phyloP scores from a whole-genome alignment of 345 rosid species.

The Citrus hindsii region DNA sequence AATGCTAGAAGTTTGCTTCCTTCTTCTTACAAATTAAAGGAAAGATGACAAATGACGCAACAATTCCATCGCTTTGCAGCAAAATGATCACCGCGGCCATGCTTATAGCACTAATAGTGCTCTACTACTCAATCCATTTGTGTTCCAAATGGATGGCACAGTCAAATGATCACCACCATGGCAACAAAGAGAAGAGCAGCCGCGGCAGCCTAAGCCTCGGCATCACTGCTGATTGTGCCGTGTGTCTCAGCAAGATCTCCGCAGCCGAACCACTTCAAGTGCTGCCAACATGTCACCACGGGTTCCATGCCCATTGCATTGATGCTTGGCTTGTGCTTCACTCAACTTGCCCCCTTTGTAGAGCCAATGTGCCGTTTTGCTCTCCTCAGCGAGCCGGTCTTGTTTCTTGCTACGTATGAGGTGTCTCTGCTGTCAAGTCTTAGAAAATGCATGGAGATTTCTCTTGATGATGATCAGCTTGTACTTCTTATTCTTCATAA shows the following conservation, averaged over 20 bases:
- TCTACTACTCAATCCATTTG: too few relatives aligned
- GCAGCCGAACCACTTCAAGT: slow-evolving; percentile 2
- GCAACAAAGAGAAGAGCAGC: neutral
- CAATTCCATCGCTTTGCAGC: too few relatives aligned
- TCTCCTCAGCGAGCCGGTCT: neutral
- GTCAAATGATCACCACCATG: neutral
- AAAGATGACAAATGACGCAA: too few relatives aligned
- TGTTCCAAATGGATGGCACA: too few relatives aligned
- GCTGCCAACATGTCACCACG: slow-evolving; percentile 22
- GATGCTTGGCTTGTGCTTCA: slow-evolving; percentile 21
- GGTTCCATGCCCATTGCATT: slow-evolving; percentile 28
- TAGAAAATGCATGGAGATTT: slow-evolving; percentile 19
- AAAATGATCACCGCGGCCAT: too few relatives aligned
- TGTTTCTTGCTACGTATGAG: too few relatives aligned
- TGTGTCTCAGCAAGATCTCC: slow-evolving; percentile 21
- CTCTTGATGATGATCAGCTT: slow-evolving; percentile 7
- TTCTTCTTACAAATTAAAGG: too few relatives aligned
- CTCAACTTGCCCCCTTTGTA: slow-evolving; percentile 24
- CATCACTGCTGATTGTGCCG: slow-evolving; percentile 1
- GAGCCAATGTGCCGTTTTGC: slow-evolving; percentile 5
- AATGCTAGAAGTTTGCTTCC: too few relatives aligned
- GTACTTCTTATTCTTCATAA: too few relatives aligned
- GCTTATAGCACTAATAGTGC: too few relatives aligned
- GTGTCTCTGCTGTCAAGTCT: neutral
- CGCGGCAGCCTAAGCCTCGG: neutral